Evolutionary conservation across 371 early-diverging fungal species (phyloP), one percentile per base, ranked within the genome.

Genomic region (Syncephalis fuscata): DNA sequence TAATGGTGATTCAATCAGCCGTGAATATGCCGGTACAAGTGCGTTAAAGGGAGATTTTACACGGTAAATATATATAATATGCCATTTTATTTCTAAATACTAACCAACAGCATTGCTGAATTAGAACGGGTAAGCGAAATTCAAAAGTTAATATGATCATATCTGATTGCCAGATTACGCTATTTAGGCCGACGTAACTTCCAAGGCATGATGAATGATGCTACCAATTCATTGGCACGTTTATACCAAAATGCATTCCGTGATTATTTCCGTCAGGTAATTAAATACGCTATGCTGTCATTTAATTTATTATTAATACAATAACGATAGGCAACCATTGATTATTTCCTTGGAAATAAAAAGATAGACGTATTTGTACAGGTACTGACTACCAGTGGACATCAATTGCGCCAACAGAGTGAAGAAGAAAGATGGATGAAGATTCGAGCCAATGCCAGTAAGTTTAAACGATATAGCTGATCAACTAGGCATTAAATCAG

Each of bases 1-100:
- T 51, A 93, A 98, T 60, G 99, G 96, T 1, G 94, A 99, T 60
- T 72, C 71, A 39, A 59, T 99, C 1, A 88, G 91, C 22, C 76
- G 75, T 39, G 85, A 94, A 21, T 99, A 99, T 64, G 84, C 99
- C 1, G 99, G 99, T 15, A 98, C 99, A 24, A 88, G 91, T 2
- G 99, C 99, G 5, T 69, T 99, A 3, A 92, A 93, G 52, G 83
- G 90, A 1, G 81, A 88, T 5, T 78, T 88, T 39, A 93, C 97
- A 0, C 67, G 86, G 21, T 79, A 75, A 80, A 80, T 46, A 78
- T 78, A 5, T 46, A 77, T 76, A 48, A 67, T 65, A 46, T 71
- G 76, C 10, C 70, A 72, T 39, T 66, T 71, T 15, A 75, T 71
- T 62, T n/a, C n/a, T n/a, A n/a, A n/a, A n/a, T n/a, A n/a, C n/a